Conservation (phyloP, 2,329 filamentous ascomycete species). For the Aspergillus sp. region DNA sequence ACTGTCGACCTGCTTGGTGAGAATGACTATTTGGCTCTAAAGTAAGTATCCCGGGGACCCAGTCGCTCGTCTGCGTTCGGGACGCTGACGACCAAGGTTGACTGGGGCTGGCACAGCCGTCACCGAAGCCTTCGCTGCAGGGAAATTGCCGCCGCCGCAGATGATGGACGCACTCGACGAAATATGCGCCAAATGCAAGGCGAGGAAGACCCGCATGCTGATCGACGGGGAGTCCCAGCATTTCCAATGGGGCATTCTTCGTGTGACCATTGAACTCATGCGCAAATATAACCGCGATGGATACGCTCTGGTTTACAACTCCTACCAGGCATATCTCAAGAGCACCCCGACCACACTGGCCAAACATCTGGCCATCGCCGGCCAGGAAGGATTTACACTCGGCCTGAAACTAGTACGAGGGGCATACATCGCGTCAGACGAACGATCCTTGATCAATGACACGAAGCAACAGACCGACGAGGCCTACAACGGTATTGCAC, state of each 20-base stretch:
- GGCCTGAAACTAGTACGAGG: conserved; percentile 69
- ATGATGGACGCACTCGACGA: conserved; percentile 62
- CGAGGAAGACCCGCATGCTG: conserved; percentile 62
- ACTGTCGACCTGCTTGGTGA: conserved; percentile 46
- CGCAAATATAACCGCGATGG: conserved; percentile 61
- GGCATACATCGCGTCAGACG: conserved; percentile 62
- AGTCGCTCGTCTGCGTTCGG: neutral
- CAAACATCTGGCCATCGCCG: conserved; percentile 51
- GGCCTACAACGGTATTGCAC: conserved; percentile 63
- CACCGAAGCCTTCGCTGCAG: conserved; percentile 55
- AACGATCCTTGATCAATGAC: conserved; percentile 60
- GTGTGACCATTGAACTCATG: conserved; percentile 70
- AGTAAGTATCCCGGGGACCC: conserved; percentile 26
- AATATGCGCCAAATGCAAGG: conserved; percentile 50
- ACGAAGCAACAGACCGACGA: conserved; percentile 62
- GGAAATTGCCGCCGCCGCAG: conserved; percentile 53
- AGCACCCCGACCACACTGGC: conserved; percentile 48
- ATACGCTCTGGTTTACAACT: conserved; percentile 65
- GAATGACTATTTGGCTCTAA: conserved; percentile 58
- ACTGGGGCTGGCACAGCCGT: conserved; percentile 68
- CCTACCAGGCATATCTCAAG: conserved; percentile 71
- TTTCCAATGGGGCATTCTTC: conserved; percentile 69
- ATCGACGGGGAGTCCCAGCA: conserved; percentile 80
- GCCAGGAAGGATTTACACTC: conserved; percentile 53
- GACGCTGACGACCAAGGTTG: conserved; percentile 39